phyloP scores from a whole-genome alignment of 1,284 basidiomycete species.

The Mrakiaceae sp. region DNA sequence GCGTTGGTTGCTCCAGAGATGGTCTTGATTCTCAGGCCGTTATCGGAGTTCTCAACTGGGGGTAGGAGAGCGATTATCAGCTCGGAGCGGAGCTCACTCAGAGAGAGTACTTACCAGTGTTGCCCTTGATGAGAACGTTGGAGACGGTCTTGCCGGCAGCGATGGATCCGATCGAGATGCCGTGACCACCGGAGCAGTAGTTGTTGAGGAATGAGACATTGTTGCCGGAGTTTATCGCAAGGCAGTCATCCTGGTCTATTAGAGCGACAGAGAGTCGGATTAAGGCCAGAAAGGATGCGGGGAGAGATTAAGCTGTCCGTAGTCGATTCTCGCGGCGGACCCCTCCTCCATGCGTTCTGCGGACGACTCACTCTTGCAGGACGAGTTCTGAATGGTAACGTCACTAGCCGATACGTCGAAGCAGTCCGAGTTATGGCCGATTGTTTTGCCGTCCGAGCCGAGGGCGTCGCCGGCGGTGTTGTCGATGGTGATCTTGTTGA shows the following conservation, averaged over 20 bases:
- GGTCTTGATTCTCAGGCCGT: slow-evolving; percentile 17
- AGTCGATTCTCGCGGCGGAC: no score
- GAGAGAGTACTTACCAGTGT: neutral
- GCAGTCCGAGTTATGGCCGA: slow-evolving; percentile 18
- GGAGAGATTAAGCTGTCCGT: no score
- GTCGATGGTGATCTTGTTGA: slow-evolving; percentile 16
- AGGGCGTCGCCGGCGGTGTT: slow-evolving; percentile 14
- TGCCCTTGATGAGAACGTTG: slow-evolving; percentile 15
- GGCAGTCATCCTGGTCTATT: slow-evolving; percentile 9
- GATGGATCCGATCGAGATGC: slow-evolving; percentile 9
- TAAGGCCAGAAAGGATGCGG: no score
- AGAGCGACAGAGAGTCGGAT: no score
- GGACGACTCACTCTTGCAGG: slow-evolving; percentile 1
- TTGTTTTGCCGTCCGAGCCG: slow-evolving; percentile 4
- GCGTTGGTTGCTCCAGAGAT: slow-evolving; percentile 19
- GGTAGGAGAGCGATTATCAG: no score
- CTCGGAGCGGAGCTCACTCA: no score
- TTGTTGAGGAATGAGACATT: slow-evolving; percentile 2
- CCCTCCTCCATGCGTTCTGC: no score
- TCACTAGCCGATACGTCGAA: slow-evolving; percentile 14
- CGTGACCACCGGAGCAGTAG: slow-evolving; percentile 12
- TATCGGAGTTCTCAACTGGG: slow-evolving; percentile 11
- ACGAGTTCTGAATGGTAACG: slow-evolving; percentile 16
- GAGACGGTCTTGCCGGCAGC: neutral
- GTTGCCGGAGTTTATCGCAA: slow-evolving; percentile 15